phyloP scores from a whole-genome alignment of 2,329 filamentous ascomycete species.

The Harringtonia aguacate region DNA sequence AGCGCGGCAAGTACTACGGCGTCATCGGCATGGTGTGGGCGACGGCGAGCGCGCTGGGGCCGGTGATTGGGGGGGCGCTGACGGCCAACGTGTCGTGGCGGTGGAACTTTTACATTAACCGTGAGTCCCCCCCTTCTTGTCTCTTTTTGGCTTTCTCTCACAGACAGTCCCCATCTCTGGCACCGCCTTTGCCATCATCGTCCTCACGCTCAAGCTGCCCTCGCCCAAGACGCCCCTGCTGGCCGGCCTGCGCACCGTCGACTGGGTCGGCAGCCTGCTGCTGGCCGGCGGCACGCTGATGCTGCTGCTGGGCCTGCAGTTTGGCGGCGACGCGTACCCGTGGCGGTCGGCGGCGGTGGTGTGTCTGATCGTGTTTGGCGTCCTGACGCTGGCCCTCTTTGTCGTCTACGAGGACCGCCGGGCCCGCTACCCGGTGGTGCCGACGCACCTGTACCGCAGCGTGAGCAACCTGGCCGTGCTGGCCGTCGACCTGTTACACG shows the following conservation, averaged over 20 bases:
- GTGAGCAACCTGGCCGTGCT: conserved; percentile 47
- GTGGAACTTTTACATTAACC: conserved; percentile 61
- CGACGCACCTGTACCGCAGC: conserved; percentile 47
- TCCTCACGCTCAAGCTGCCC: conserved; percentile 56
- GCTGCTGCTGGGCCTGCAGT: conserved; percentile 59
- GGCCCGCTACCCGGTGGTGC: conserved; percentile 59
- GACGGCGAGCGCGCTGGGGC: conserved; percentile 10
- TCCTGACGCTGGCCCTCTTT: conserved; percentile 37
- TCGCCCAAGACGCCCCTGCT: conserved; percentile 53
- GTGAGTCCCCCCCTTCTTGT: conserved; percentile 1
- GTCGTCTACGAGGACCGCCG: conserved; percentile 52
- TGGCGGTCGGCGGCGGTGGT: conserved; percentile 53
- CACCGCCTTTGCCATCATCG: conserved; percentile 32
- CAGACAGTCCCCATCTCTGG: conserved; percentile 19
- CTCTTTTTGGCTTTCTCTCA: background rate
- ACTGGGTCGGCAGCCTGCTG: conserved; percentile 35
- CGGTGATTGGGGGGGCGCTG: conserved; percentile 12
- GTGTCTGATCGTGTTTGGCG: conserved; percentile 51
- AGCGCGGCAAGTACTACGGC: conserved; percentile 14
- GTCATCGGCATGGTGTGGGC: conserved; percentile 15
- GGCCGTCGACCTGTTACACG: conserved; percentile 31
- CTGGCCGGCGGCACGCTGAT: conserved; percentile 57
- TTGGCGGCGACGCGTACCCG: conserved; percentile 45
- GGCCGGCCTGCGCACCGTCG: conserved; percentile 52
- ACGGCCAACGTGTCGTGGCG: conserved; percentile 37